Evolutionary conservation across 345 rosid genomes (phyloP).

Genomic region (Arabidopsis suecica): DNA sequence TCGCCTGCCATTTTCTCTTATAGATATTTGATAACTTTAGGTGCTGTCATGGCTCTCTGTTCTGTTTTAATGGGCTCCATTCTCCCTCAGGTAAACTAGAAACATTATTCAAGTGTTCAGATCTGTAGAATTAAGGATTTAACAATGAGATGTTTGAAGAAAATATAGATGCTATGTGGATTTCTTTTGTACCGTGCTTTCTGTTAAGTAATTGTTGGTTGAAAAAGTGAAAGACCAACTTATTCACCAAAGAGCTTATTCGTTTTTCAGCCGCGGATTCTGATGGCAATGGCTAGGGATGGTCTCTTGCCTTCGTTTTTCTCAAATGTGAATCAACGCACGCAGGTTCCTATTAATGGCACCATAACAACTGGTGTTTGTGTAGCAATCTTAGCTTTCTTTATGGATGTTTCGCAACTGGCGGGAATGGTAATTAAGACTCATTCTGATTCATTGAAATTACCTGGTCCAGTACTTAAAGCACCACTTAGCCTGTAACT

Average conservation of each 20-base stretch:
- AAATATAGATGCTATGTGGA: background rate
- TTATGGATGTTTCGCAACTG: slow-evolving; percentile 83
- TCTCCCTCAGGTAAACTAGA: slow-evolving; percentile 83
- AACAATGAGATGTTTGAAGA: background rate
- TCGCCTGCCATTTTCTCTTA: slow-evolving; percentile 6
- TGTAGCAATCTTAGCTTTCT: slow-evolving; percentile 76
- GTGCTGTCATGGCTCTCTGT: slow-evolving; percentile 92
- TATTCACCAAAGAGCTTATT: background rate
- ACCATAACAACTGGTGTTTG: slow-evolving; percentile 70
- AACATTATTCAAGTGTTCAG: slow-evolving; percentile 11
- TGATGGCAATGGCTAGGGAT: slow-evolving; percentile 97
- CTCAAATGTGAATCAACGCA: slow-evolving; percentile 68
- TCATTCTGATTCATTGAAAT: background rate
- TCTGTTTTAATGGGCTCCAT: slow-evolving; percentile 89
- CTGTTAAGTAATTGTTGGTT: background rate
- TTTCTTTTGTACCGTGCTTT: background rate
- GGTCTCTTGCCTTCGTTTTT: slow-evolving; percentile 87
- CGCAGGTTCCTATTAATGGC: slow-evolving; percentile 83
- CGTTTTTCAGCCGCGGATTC: slow-evolving; percentile 72
- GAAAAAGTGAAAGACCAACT: background rate
- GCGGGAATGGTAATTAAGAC: slow-evolving; percentile 79
- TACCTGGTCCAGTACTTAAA: background rate
- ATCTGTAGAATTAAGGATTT: background rate
- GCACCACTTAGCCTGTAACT: background rate
- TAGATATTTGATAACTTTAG: slow-evolving; percentile 79